Percentiles rank a stretch among this genome's conserved stretches.
phyloP scores from a whole-genome alignment of 495 filamentous ascomycete species.

The Penicillium silybi region DNA sequence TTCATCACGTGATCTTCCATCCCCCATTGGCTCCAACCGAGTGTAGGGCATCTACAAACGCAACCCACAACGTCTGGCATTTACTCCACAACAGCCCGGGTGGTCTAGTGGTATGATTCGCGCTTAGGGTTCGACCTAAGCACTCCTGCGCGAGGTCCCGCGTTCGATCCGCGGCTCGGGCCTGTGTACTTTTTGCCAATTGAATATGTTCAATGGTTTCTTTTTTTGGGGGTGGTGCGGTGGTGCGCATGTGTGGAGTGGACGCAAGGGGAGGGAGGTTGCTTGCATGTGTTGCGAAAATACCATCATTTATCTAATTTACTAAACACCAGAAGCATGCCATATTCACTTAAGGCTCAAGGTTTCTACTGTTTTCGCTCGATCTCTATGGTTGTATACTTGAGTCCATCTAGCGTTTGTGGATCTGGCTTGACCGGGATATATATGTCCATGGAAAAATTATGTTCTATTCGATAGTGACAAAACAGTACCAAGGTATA shows the following conservation, averaged over 20 bases:
- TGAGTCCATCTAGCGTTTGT: too few relatives aligned
- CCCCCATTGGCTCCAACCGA: background rate
- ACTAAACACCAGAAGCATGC: too few relatives aligned
- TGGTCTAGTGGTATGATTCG: slow-evolving; percentile 47
- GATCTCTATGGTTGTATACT: too few relatives aligned
- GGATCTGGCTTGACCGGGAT: too few relatives aligned
- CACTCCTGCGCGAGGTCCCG: slow-evolving; percentile 38
- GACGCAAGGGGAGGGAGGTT: too few relatives aligned
- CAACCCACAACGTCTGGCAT: background rate
- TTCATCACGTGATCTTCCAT: background rate
- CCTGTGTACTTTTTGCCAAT: slow-evolving; percentile 13
- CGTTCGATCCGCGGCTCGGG: slow-evolving; percentile 41
- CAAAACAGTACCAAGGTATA: background rate
- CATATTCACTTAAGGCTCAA: too few relatives aligned
- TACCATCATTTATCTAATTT: too few relatives aligned
- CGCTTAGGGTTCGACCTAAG: slow-evolving; percentile 30
- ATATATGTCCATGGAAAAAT: background rate
- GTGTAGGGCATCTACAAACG: background rate
- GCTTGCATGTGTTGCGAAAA: too few relatives aligned
- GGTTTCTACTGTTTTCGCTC: too few relatives aligned
- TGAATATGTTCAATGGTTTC: background rate
- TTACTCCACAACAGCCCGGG: slow-evolving; percentile 16
- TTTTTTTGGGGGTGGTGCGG: background rate
- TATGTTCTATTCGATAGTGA: background rate
- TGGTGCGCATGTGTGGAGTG: too few relatives aligned